Base-by-base conservation (phyloP, 2,329 filamentous ascomycete species). In the Hypoxylon sp. region DNA sequence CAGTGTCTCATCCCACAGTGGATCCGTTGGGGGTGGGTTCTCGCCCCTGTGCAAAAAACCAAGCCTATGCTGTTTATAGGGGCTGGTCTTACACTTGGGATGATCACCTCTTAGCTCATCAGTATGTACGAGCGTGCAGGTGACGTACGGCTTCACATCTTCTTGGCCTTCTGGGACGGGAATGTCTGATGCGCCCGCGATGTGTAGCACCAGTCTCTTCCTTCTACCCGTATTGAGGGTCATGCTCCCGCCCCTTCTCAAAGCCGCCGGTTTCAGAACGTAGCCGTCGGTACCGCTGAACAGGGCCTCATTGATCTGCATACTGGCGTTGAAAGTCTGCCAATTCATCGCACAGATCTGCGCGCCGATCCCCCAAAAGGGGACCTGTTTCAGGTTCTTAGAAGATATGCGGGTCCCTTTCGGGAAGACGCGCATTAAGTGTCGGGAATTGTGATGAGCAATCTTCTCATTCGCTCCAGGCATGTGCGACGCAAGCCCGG, bases 261-360 rank as follows among this genome's bases (percentile, higher is more conserved):
- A 81, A 1, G 85, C 82, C 0, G 84, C 83, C 0, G 90, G 90
- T 76, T 92, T 92, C 21, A 92, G 80, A 0, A 92, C 85, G 73
- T 87, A 92, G 6, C 90, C 90, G 29, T 88, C 87, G 0, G 89
- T 88, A 11, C 88, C 89, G 51, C 82, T 84, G 77, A 92, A 92
- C 0, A 92, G 81, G 0, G 89, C 90, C 73, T 91, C 89, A 75
- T 92, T 92, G 70, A 92, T 81, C 77, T 92, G 90, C 80, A 90
- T 89, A 73, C 85, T 85, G 6, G 86, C 85, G 35, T 88, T 88
- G 70, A 91, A 92, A 0, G 85, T 90, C 74, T 92, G 90, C 87
- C 89, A 90, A 79, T 92, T 92, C 57, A 92, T 82, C 2, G 90
- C 90, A 75, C 88, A 91, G 51, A 92, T 89, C 73, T 92, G 90